Evolutionary conservation across 176 grass and related monocot species (phyloP), one percentile per base, ranked within the genome.

Genomic region (Coix lacrymajobi): DNA sequence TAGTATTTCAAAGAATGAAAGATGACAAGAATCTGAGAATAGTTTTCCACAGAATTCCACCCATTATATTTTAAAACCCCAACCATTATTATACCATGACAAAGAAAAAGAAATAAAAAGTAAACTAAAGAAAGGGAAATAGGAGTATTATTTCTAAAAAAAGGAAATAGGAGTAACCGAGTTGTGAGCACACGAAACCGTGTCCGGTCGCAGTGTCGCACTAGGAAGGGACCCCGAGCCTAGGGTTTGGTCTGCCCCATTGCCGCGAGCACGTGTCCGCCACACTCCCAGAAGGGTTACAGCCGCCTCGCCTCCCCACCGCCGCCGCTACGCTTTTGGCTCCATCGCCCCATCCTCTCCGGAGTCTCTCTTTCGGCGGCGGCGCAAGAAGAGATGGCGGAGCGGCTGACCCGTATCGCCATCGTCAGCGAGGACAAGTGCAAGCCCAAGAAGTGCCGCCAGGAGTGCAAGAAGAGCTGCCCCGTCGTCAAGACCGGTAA

Each of bases 401-500:
- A 95, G 57, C 92, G 96, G 62, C 69, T 98, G 22, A 98, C 90
- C 6, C 96, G 96, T 77, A 91, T 98, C 28, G 96, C 96, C 5
- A 95, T 98, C 58, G 92, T 98, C 8, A 98, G 89, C 81, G 84
- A 91, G 61, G 96, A 98, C 79, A 90, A 84, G 46, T 98, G 96
- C 85, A 98, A 98, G 54, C 96, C 92, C 30, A 98, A 98, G 71
- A 98, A 98, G 90, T 98, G 96, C 82, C 85, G 88, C 44, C 96
- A 98, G 82, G 92, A 98, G 84, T 98, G 96, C 87, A 95, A 95
- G 91, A 98, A 93, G 85, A 98, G 90, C 66, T 98, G 96, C 85
- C 96, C 96, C 51, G 96, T 98, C 68, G 96, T 98, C 25, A 98
- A 87, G 82, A 98, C 92, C 11, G 96, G 96, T 98, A 79, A 71